Evolutionary conservation across 805 yeast genomes (phyloP).

Genomic region (Candida takata): DNA sequence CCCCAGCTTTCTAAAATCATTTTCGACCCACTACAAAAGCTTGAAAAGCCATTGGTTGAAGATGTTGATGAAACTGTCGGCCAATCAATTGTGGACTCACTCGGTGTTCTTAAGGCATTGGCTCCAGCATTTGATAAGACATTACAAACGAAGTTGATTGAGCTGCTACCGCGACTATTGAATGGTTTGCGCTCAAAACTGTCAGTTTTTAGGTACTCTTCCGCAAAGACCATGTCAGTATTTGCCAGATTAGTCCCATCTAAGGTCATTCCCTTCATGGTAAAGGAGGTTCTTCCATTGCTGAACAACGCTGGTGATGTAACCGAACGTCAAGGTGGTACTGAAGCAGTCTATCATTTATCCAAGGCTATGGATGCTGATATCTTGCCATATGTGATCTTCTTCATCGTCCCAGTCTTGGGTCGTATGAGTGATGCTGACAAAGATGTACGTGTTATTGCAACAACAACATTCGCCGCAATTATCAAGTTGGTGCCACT

Average conservation of each 20-base stretch:
- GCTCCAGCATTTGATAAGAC: conserved; percentile 50
- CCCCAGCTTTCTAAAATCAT: conserved; percentile 62
- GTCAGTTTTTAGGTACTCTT: conserved; percentile 82
- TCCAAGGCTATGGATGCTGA: conserved; percentile 79
- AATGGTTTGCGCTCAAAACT: conserved; percentile 56
- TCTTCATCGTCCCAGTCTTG: conserved; percentile 89
- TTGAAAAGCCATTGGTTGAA: conserved; percentile 25
- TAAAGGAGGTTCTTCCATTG: conserved; percentile 73
- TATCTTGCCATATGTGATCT: conserved; percentile 90
- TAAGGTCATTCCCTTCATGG: conserved; percentile 67
- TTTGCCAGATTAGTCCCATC: conserved; percentile 65
- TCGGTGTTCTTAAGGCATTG: conserved; percentile 74
- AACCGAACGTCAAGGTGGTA: conserved; percentile 83
- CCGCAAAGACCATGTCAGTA: conserved; percentile 83
- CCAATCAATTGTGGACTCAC: conserved; percentile 76
- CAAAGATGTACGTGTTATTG: conserved; percentile 76
- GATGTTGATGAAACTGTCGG: conserved; percentile 45
- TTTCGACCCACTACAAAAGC: conserved; percentile 53
- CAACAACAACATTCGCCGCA: conserved; percentile 95
- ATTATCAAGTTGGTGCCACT: conserved; percentile 92
- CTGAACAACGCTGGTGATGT: conserved; percentile 67
- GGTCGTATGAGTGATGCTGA: conserved; percentile 98
- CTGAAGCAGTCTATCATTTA: conserved; percentile 84
- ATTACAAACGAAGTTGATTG: conserved; percentile 44
- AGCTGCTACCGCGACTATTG: conserved; percentile 44